Conservation (phyloP, 1,284 basidiomycete genomes). For the Limonomyces culmigenus region DNA sequence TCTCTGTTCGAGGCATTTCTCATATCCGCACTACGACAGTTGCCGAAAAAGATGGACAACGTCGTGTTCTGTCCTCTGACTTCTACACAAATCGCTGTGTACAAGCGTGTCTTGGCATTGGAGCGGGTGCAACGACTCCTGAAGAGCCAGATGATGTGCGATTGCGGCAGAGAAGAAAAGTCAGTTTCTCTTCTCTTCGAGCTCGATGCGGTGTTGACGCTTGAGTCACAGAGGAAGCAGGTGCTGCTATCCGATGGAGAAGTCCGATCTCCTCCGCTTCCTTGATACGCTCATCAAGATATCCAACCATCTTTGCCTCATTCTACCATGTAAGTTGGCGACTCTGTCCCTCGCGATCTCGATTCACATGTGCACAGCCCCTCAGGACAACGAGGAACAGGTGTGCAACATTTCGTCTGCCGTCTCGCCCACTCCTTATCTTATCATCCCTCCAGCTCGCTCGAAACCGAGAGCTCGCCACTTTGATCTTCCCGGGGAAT, state of each 20-base stretch:
- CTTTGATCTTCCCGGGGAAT: too few species aligned
- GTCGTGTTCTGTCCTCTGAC: slow-evolving; percentile 84
- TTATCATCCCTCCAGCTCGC: too few species aligned
- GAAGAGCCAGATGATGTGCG: slow-evolving; percentile 49
- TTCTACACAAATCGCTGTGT: slow-evolving; percentile 44
- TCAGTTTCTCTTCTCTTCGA: slow-evolving; percentile 15
- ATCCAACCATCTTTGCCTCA: slow-evolving; percentile 71
- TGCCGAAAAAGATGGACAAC: slow-evolving; percentile 70
- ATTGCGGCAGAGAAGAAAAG: slow-evolving; percentile 45
- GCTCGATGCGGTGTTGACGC: background rate
- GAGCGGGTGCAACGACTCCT: slow-evolving; percentile 49
- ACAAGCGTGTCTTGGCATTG: slow-evolving; percentile 49
- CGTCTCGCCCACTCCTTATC: too few species aligned
- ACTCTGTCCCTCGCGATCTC: too few species aligned
- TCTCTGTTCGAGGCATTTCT: slow-evolving; percentile 1
- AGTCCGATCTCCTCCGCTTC: slow-evolving; percentile 52
- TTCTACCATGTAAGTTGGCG: too few species aligned
- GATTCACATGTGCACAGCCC: too few species aligned
- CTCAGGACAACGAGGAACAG: too few species aligned
- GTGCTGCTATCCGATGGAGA: slow-evolving; percentile 46
- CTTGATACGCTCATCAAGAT: slow-evolving; percentile 69
- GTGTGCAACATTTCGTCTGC: too few species aligned
- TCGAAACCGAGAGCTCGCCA: too few species aligned
- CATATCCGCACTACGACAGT: slow-evolving; percentile 20
- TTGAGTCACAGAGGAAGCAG: slow-evolving; percentile 38